phyloP scores from a whole-genome alignment of 2,329 filamentous ascomycete genomes.

The Clarireedia homoeocarpa region DNA sequence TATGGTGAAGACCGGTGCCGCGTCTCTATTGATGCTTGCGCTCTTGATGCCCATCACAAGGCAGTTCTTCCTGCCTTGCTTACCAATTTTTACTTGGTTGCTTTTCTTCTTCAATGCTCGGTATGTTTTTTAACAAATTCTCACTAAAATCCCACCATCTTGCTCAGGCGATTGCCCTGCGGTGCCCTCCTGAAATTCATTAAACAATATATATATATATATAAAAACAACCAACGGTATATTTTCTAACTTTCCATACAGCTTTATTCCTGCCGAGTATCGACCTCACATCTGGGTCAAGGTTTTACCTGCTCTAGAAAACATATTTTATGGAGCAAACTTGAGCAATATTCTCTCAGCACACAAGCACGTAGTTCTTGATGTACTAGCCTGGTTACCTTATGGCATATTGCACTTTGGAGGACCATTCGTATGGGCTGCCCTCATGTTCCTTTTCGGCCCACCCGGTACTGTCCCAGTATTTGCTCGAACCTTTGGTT shows the following conservation, averaged over 20 bases:
- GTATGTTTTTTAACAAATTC: conserved; percentile 46
- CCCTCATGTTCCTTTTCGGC: conserved; percentile 78
- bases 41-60: conserved; percentile 76
- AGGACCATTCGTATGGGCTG: conserved; percentile 70
- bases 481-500: conserved; percentile 82
- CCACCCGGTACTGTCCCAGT: conserved; percentile 78
- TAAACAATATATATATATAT: too few relatives aligned
- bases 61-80: conserved; percentile 84
- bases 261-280: conserved; percentile 83
- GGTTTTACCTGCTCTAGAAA: conserved; percentile 87
- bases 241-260: conserved; percentile 31
- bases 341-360: conserved; percentile 91
- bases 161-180: not conserved
- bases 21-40: conserved; percentile 59
- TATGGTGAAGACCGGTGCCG: conserved; percentile 65
- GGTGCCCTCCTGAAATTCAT: not conserved
- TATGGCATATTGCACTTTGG: conserved; percentile 90
- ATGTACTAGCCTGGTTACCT: conserved; percentile 86
- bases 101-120: conserved; percentile 71
- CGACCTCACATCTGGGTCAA: conserved; percentile 93
- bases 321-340: conserved; percentile 93
- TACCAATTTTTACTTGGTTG: conserved; percentile 79
- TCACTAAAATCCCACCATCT: not conserved
- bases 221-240: conserved; percentile 3
- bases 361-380: conserved; percentile 74